A percentile compares a stretch with the other conserved stretches of the same genome.
Evolutionary conservation across 2,329 filamentous ascomycete species (phyloP).

Genomic region (Fusarium brevicatenulatum): DNA sequence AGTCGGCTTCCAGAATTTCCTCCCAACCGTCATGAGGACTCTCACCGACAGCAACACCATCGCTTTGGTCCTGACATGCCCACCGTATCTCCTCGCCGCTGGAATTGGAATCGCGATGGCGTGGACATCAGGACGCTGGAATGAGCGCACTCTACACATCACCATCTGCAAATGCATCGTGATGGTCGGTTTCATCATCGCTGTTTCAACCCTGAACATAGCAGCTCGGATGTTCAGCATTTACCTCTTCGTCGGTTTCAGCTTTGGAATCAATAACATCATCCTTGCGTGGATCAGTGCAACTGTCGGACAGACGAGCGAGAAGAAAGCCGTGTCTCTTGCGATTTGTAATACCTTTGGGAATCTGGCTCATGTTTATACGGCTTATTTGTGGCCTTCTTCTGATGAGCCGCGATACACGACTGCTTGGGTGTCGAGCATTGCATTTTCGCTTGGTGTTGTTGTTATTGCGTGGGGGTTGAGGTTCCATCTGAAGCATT

Average conservation of each 20-base stretch:
- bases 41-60: constrained; percentile 58
- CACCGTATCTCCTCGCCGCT: constrained; percentile 59
- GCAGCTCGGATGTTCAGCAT: constrained; percentile 43
- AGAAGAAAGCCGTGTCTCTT: constrained; percentile 52
- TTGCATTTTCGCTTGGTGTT: constrained; percentile 23
- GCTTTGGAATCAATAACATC: constrained; percentile 55
- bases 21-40: constrained; percentile 54
- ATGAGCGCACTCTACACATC: constrained; percentile 46
- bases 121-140: constrained; percentile 54
- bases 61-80: constrained; percentile 60
- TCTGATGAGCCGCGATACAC: constrained; percentile 12
- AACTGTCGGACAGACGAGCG: constrained; percentile 55
- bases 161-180: constrained; percentile 51
- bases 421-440: constrained; percentile 13
- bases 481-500: constrained; percentile 4
- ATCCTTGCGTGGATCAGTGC: constrained; percentile 55
- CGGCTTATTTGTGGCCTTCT: constrained; percentile 26
- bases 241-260: constrained; percentile 52
- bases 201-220: constrained; percentile 40
- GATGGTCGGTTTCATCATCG: constrained; percentile 42
- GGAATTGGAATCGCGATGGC: constrained; percentile 24
- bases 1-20: constrained; percentile 45
- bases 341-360: constrained; percentile 34
- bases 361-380: constrained; percentile 26
- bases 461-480: constrained; percentile 18